These are phyloP conservation scores for Firmiana major DNA, from an alignment of 345 rosid genomes.

Conservation along the genomic window DNA sequence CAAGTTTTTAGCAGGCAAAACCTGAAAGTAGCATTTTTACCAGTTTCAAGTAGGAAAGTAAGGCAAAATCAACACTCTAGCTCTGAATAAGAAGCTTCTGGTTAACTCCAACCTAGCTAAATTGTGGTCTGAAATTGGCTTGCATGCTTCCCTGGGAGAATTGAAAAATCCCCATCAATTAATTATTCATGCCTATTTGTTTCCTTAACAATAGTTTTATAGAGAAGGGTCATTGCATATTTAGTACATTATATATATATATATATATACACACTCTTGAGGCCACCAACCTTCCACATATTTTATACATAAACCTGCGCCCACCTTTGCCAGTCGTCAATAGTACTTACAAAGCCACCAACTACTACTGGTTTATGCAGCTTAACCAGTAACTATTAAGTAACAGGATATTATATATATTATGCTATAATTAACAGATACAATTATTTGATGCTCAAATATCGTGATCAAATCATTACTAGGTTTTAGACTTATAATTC, in stretches of 20 bases:
- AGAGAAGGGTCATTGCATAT: background rate
- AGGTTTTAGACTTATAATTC: background rate
- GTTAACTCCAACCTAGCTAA: no score
- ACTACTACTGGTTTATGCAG: background rate
- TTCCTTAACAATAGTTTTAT: no score
- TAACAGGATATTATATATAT: no score
- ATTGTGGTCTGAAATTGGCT: background rate
- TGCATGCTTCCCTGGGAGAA: background rate
- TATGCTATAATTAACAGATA: background rate
- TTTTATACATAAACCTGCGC: background rate
- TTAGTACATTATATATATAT: background rate
- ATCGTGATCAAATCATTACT: background rate
- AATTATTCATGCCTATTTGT: background rate
- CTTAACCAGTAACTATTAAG: background rate
- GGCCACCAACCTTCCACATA: conserved; percentile 9
- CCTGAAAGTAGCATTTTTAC: background rate
- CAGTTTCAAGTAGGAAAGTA: background rate
- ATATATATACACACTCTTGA: background rate
- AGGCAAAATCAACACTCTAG: background rate
- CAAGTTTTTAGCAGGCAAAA: background rate
- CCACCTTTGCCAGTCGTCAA: background rate
- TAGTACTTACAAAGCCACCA: conserved; percentile 5
- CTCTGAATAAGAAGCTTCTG: background rate
- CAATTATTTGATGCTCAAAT: conserved; percentile 10
- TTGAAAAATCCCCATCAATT: background rate